Evolutionary conservation across 169 alveolate genomes (phyloP).

Genomic region (Ichthyophthirius multifiliis): DNA sequence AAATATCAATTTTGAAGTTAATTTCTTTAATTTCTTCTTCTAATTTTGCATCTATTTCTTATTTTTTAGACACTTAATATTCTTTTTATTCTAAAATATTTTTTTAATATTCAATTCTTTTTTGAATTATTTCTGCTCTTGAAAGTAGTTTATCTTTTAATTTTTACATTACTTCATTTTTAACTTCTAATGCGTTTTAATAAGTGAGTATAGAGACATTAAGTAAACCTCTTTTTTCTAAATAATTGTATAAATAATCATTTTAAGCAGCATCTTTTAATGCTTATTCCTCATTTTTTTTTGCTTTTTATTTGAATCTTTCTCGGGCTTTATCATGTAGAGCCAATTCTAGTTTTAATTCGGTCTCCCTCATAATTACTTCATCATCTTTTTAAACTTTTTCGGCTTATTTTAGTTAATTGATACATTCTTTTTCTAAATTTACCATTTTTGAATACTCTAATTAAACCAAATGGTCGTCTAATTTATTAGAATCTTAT

Average conservation of each 20-base stretch:
- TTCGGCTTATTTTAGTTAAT: slow-evolving; percentile 49
- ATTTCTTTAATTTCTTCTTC: slow-evolving; percentile 42
- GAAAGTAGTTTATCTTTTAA: slow-evolving; percentile 69
- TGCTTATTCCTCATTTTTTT: slow-evolving; percentile 64
- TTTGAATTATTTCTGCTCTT: slow-evolving; percentile 77
- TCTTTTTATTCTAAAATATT: slow-evolving; percentile 45
- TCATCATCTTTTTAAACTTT: slow-evolving; percentile 45
- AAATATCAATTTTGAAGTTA: slow-evolving; percentile 59
- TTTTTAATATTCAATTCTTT: slow-evolving; percentile 74
- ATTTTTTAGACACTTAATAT: slow-evolving; percentile 2
- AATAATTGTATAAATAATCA: slow-evolving; percentile 59
- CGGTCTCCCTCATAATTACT: slow-evolving; percentile 22
- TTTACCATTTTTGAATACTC: slow-evolving; percentile 35
- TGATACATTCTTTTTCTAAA: slow-evolving; percentile 63
- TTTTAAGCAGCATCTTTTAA: slow-evolving; percentile 55
- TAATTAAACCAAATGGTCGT: slow-evolving; percentile 45
- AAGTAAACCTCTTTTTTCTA: slow-evolving; percentile 49
- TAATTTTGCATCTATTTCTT: slow-evolving; percentile 41
- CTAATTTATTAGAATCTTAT: slow-evolving; percentile 47
- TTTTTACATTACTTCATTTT: slow-evolving; percentile 60
- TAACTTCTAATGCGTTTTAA: slow-evolving; percentile 58
- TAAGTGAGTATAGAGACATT: slow-evolving; percentile 20
- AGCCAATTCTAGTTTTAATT: slow-evolving; percentile 42
- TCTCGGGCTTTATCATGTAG: slow-evolving; percentile 66
- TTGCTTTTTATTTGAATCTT: slow-evolving; percentile 54